Base-by-base conservation (phyloP, 495 filamentous ascomycete genomes). In the Aspergillus nidulans region DNA sequence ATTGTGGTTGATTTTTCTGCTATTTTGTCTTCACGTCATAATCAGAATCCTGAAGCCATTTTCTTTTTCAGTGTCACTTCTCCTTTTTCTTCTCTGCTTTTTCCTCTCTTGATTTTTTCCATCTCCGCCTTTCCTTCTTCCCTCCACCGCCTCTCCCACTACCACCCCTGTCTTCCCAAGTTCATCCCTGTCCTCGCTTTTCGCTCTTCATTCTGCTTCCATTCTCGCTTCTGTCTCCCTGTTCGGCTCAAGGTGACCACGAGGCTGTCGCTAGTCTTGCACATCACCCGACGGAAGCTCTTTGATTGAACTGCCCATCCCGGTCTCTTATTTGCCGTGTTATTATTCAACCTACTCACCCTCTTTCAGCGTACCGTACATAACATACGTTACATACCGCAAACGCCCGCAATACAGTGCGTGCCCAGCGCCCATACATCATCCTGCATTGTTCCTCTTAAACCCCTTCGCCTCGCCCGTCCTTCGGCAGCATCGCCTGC, bases 231-330 rank as follows among this genome's bases (percentile, higher is more conserved):
- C 26, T 24, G 41, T 21, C 15, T 49, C 23, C 42, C 57, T 46
- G 25, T 52, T 53, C 39, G 53, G 53, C 42, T 53, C 49, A 52
- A 61, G 52, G 59, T 67, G 64, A 55, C 57, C 62, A 63, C 62
- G 60, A 65, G 62, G 62, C 60, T 65, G 63, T 68, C 15, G 62
- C 62, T 65, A 68, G 65, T 58, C 55, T 58, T 60, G 65, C 58
- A 60, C 49, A 68, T 68, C 65, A 65, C 62, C 65, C 65, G 65
- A 59, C 65, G 56, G 62, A 50, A 63, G 53, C 60, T 61, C 52
- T 63, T 64, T 59, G 64, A 54, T 55, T 56, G 53, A 57, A 46
- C 58, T 51, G 57, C 55, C 59, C 57, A 28, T 50, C 32, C 45
- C 28, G 55, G 53, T 52, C 38, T 40, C 38, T 52, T 18, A 52